Evolutionary conservation across 2,329 filamentous ascomycete genomes (phyloP), one percentile per base, ranked within the genome.

Genomic region (Huntiella decipiens): DNA sequence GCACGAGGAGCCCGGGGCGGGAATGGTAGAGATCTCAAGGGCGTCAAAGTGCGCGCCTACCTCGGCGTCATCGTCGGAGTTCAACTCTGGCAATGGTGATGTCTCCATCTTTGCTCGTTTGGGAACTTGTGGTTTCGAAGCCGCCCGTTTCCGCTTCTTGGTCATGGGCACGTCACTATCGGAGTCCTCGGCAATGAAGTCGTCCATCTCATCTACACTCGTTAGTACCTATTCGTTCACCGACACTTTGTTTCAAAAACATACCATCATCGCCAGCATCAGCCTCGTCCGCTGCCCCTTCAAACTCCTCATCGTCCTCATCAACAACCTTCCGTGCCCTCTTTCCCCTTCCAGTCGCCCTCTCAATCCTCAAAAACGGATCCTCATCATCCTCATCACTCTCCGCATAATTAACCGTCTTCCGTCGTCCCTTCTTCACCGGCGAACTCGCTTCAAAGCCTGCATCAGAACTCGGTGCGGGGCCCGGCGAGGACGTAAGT

Each of bases 181-280:
- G 55, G 92, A 84, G 55, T 95, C 87, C 0, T 81, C 77, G 4
- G 81, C 86, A 17, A 96, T 68, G 55, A 96, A 96, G 58, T 94
- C 82, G 51, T 79, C 84, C 65, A 92, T 75, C 45, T 91, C 83
- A 62, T 70, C 65, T 73, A 42, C 1, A n/a, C 8, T 36, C 7
- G 44, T 46, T 41, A 44, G 39, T 19, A 37, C 15, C 32, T 12
- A 46, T 35, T n/a, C 4, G 46, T 35, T n/a, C 4, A 5, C 35
- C 32, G 15, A 13, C 13, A 16, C 7, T 33, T 33, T 12, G n/a
- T 22, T 4, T 12, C 13, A 10, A 17, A 4, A 2, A 41, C 51
- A 36, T 61, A 77, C 72, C 74, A 56, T 77, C 75, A 52, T 77
- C 75, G n/a, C 76, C 71, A 38, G 73, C 70, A 38, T 35, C 37